Conservation (phyloP, 495 filamentous ascomycete genomes). For the Lindgomyces ingoldianus region DNA sequence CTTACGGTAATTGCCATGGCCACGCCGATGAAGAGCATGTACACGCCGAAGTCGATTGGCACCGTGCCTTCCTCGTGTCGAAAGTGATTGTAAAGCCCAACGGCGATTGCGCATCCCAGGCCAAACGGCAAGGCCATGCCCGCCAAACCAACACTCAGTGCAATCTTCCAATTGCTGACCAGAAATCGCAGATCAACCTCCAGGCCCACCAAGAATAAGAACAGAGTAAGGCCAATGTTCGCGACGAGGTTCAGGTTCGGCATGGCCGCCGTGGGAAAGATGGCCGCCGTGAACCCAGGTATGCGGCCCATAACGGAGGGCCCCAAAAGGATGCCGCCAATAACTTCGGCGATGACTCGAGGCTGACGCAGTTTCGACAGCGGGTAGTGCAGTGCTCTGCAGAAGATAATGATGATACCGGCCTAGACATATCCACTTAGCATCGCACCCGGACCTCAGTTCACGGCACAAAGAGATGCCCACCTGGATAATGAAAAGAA, state of each 20-base stretch:
- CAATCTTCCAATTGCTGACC: constrained; percentile 81
- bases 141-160: constrained; percentile 75
- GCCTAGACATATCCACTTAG: constrained; percentile 55
- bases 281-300: constrained; percentile 73
- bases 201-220: constrained; percentile 88
- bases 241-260: constrained; percentile 78
- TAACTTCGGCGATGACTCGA: constrained; percentile 92
- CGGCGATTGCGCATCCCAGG: constrained; percentile 74
- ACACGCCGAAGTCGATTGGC: constrained; percentile 75
- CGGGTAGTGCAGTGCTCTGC: constrained; percentile 78
- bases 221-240: constrained; percentile 86
- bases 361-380: constrained; percentile 86
- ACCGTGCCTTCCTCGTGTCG: constrained; percentile 61
- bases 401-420: constrained; percentile 86
- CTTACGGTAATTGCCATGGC: constrained; percentile 86
- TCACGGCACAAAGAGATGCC: constrained; percentile 20
- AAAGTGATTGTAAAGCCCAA: constrained; percentile 82
- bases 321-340: constrained; percentile 87
- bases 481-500: constrained; percentile 93
- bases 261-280: constrained; percentile 75
- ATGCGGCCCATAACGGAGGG: constrained; percentile 84
- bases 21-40: constrained; percentile 89
- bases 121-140: constrained; percentile 84
- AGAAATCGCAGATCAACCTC: constrained; percentile 91
- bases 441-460: not conserved